Evolutionary conservation across 2,329 filamentous ascomycete species (phyloP), one percentile per base, ranked within the genome.

Genomic region (Aaosphaeria arxii): DNA sequence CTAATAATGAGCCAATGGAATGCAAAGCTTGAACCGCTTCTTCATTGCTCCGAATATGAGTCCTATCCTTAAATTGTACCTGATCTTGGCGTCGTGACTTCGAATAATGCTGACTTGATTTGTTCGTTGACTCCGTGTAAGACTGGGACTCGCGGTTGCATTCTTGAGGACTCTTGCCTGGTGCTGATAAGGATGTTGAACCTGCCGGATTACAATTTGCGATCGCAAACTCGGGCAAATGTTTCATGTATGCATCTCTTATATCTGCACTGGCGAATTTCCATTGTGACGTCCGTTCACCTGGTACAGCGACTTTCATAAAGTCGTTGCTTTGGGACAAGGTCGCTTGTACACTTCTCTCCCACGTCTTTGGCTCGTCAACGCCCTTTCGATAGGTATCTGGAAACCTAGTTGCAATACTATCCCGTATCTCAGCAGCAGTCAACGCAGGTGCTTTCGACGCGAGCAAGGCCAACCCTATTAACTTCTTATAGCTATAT

Each of bases 251-350:
- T 7, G 6, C 11, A 6, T 43, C 11, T 31, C 11, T 11, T 43
- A 4, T 43, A 17, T 11, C 24, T 13, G 30, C 9, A 36, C 44
- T 45, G n/a, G 33, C 31, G 44, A 49, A 51, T 11, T 7, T 38
- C 47, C 46, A 47, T 33, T 13, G 11, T n/a, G 30, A 47, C 43
- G 7, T 28, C 2, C 11, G 30, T 29, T 33, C 9, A 31, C 31
- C 43, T 11, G 24, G 11, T 38, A 42, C 43, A 38, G 42, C 52
- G 2, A 30, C 5, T 30, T 50, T 41, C 17, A 41, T 7, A 30
- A 62, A 61, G 39, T 56, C 53, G 13, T 47, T 45, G 28, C 43
- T 31, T 6, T 30, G 24, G 6, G 54, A 59, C 11, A 62, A 48
- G 17, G 40, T 40, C 5, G 54, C 33, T 31, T 32, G 43, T 5